Conservation (phyloP, 2,329 filamentous ascomycete species). For the Sporothrix phasma region DNA sequence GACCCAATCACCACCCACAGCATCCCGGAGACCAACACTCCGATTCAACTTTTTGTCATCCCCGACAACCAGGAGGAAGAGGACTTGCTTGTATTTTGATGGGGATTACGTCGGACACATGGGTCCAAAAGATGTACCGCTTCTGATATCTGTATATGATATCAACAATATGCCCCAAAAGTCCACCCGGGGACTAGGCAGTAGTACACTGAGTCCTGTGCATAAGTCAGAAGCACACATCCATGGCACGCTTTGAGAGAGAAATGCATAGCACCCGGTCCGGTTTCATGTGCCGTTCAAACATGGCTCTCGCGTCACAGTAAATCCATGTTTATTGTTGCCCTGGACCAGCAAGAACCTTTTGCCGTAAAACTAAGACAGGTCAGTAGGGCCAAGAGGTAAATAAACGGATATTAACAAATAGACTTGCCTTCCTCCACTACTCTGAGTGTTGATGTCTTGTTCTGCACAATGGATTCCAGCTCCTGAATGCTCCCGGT, state of each 20-base stretch:
- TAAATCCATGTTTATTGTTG: no score
- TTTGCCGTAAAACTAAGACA: slow-evolving; percentile 30
- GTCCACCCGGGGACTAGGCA: background rate
- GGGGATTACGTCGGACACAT: background rate
- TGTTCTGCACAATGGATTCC: slow-evolving; percentile 50
- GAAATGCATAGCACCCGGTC: no score
- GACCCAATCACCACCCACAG: background rate
- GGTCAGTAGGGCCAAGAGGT: background rate
- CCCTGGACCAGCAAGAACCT: slow-evolving; percentile 23
- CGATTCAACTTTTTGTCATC: background rate
- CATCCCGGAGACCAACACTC: no score
- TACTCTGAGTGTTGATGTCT: slow-evolving; percentile 73
- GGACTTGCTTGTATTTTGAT: slow-evolving; percentile 7
- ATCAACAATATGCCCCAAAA: no score
- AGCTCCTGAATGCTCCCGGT: slow-evolving; percentile 45
- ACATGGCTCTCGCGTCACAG: no score
- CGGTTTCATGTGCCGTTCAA: no score
- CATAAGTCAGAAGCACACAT: no score
- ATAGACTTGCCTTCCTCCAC: slow-evolving; percentile 67
- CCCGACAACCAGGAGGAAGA: background rate
- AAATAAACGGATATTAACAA: background rate
- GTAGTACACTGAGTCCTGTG: no score
- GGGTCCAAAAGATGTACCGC: background rate
- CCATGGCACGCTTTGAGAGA: no score
- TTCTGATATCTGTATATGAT: background rate